phyloP scores from a whole-genome alignment of 148 eudicot genomes.

The Gaultheria prostrata region DNA sequence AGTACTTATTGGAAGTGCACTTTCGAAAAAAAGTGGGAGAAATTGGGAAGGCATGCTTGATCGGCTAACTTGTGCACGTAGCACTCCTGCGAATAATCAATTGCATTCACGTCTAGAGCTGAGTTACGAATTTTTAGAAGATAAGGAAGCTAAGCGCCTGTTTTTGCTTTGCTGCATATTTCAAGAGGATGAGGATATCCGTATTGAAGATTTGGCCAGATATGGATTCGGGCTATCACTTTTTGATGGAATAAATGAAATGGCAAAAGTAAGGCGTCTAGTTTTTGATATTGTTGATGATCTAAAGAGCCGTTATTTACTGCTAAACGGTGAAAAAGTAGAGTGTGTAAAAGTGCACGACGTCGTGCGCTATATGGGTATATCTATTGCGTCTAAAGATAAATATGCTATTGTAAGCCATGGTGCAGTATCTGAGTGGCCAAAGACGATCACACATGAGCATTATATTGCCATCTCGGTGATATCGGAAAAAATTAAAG shows the following conservation, averaged over 20 bases:
- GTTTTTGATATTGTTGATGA: conserved; percentile 28
- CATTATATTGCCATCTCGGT: conserved; percentile 32
- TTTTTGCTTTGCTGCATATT: conserved; percentile 37
- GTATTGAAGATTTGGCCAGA: conserved; percentile 32
- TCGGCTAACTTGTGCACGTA: background rate
- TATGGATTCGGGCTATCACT: conserved; percentile 32
- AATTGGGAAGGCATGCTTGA: background rate
- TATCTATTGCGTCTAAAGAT: conserved; percentile 32
- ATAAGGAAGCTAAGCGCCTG: conserved; percentile 23
- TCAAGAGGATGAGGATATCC: conserved; percentile 39
- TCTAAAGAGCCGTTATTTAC: conserved; percentile 31
- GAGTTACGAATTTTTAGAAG: conserved; percentile 33
- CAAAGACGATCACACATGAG: conserved; percentile 11
- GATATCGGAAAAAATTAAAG: conserved; percentile 20
- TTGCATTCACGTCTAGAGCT: conserved; percentile 17
- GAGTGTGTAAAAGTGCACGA: conserved; percentile 40
- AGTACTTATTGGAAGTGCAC: conserved; percentile 26
- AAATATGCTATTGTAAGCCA: conserved; percentile 29
- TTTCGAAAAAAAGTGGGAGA: conserved; percentile 21
- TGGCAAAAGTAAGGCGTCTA: conserved; percentile 34
- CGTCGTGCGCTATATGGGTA: conserved; percentile 38
- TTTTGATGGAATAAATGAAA: conserved; percentile 22
- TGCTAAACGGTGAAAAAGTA: conserved; percentile 14
- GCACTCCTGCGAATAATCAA: background rate
- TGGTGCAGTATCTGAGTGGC: conserved; percentile 32